Percentiles rank a stretch among this genome's conserved stretches.
phyloP scores from a whole-genome alignment of 2,329 filamentous ascomycete species.

The Graphilbum ipis-grandicollis region DNA sequence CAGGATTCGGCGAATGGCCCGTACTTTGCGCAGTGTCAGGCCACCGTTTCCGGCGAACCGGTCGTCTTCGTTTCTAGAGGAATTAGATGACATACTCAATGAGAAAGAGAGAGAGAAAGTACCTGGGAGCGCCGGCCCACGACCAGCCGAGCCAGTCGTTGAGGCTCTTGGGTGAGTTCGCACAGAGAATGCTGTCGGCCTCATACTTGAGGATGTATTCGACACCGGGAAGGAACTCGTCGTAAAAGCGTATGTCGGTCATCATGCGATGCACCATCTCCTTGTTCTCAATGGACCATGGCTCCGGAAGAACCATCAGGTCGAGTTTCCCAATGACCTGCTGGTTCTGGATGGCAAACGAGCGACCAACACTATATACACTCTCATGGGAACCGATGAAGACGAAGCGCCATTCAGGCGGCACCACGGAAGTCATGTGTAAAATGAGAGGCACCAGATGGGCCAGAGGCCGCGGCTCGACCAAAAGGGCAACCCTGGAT shows the following conservation, averaged over 20 bases:
- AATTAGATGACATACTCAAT: not conserved
- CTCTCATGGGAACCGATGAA: conserved; percentile 33
- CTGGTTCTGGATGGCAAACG: conserved; percentile 29
- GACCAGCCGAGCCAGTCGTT: conserved; percentile 36
- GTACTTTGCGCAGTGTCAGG: conserved; percentile 33
- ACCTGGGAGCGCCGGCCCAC: conserved; percentile 36
- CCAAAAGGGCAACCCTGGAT: conserved; percentile 33
- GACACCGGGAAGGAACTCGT: conserved; percentile 28
- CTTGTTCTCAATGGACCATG: conserved; percentile 27
- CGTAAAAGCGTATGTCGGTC: conserved; percentile 34
- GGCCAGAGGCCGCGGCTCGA: conserved; percentile 29
- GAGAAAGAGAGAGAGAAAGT: conserved; percentile 5
- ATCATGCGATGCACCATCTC: conserved; percentile 30
- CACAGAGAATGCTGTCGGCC: conserved; percentile 36
- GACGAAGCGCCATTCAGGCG: conserved; percentile 35
- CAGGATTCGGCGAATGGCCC: conserved; percentile 29
- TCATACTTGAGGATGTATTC: conserved; percentile 39
- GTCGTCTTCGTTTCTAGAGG: conserved; percentile 19
- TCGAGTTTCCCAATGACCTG: conserved; percentile 33
- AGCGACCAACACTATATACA: conserved; percentile 24
- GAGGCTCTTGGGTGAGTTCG: conserved; percentile 31
- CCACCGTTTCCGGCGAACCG: conserved; percentile 35
- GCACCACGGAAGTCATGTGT: conserved; percentile 33
- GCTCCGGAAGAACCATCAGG: conserved; percentile 27
- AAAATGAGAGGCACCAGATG: conserved; percentile 31